phyloP scores from a whole-genome alignment of 192 early-diverging fungal species.

The Radiomyces spectabilis region DNA sequence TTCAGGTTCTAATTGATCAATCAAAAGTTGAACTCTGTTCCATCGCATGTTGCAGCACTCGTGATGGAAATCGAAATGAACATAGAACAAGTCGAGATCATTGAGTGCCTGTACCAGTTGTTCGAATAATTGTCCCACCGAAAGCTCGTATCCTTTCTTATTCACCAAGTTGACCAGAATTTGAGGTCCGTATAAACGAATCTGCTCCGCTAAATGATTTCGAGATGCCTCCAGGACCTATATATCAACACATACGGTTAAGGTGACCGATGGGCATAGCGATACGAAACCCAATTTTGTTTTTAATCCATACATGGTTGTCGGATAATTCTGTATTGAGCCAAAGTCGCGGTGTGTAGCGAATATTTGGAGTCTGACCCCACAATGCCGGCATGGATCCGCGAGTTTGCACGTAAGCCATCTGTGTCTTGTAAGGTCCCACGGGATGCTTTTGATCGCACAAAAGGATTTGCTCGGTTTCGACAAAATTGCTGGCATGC shows the following conservation, averaged over 20 bases:
- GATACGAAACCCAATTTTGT: too few relatives aligned
- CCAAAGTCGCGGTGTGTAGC: constrained; percentile 81
- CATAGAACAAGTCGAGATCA: constrained; percentile 53
- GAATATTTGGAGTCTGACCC: constrained; percentile 87
- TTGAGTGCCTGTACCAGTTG: constrained; percentile 47
- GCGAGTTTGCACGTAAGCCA: constrained; percentile 87
- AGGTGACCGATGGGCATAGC: too few relatives aligned
- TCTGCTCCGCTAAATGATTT: constrained; percentile 64
- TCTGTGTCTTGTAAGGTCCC: constrained; percentile 14
- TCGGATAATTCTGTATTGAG: constrained; percentile 42
- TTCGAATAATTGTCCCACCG: constrained; percentile 71
- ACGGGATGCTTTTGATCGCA: constrained; percentile 36
- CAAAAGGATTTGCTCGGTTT: constrained; percentile 89
- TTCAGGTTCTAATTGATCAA: constrained; percentile 67
- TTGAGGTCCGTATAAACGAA: constrained; percentile 66
- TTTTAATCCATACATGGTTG: too few relatives aligned
- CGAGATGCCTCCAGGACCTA: constrained; percentile 34
- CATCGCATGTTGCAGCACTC: constrained; percentile 94
- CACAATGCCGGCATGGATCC: constrained; percentile 92
- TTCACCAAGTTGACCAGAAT: constrained; percentile 91
- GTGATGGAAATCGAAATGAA: constrained; percentile 95
- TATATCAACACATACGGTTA: too few relatives aligned
- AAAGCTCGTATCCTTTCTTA: constrained; percentile 85
- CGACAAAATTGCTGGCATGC: constrained; percentile 93
- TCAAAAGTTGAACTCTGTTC: constrained; percentile 74